phyloP scores from a whole-genome alignment of 306 rosid species.

The Canavalia gladiata region DNA sequence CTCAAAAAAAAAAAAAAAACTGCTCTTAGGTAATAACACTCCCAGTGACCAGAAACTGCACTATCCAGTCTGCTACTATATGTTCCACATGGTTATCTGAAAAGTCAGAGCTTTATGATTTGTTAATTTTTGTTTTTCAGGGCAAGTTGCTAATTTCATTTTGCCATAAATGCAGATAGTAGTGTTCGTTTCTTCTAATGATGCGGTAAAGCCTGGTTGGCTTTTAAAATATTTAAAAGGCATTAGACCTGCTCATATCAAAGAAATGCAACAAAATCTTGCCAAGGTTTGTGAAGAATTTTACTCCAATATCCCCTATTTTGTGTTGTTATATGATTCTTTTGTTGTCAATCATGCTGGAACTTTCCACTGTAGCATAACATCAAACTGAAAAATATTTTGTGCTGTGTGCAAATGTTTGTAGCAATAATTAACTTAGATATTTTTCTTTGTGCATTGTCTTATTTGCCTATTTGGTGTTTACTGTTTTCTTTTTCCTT shows the following conservation, averaged over 20 bases:
- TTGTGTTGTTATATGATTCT: constrained; percentile 14
- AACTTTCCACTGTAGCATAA: constrained; percentile 27
- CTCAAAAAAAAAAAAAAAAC: neutral
- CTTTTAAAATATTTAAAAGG: constrained; percentile 75
- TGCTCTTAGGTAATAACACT: neutral
- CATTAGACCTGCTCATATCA: constrained; percentile 60
- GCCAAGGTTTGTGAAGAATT: constrained; percentile 71
- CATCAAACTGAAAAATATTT: constrained; percentile 3
- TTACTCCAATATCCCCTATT: neutral
- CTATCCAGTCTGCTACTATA: constrained; percentile 16
- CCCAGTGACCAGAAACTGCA: constrained; percentile 25
- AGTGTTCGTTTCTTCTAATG: constrained; percentile 78
- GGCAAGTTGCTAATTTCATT: constrained; percentile 22
- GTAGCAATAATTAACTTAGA: constrained; percentile 19
- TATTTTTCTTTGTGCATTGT: constrained; percentile 23
- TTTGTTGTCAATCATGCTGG: constrained; percentile 12
- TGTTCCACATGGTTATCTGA: constrained; percentile 35
- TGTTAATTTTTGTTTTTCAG: constrained; percentile 31
- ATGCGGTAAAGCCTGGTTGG: constrained; percentile 80
- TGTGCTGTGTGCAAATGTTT: neutral
- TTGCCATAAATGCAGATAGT: constrained; percentile 55
- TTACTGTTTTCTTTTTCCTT: constrained; percentile 34
- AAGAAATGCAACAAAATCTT: constrained; percentile 76
- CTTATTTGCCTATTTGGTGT: constrained; percentile 31
- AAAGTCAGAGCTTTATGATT: constrained; percentile 27